Conservation (phyloP, 805 yeast genomes). For the Yamadazyma takamatsuzukensis region DNA sequence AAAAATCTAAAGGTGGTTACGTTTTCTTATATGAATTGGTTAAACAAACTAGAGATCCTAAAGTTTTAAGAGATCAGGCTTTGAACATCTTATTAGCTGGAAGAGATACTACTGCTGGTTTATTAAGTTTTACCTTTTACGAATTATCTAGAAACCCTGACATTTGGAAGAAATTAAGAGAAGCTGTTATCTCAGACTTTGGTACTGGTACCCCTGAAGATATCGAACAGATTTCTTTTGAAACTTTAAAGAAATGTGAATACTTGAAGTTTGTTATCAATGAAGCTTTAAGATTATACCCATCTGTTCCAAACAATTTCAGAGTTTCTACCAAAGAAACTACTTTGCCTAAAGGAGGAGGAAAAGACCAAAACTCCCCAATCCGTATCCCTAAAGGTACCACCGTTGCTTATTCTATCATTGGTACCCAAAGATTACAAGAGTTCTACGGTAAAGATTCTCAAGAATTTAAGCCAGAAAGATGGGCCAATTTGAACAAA, state of each 20-base stretch:
- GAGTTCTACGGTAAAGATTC: slow-evolving; percentile 45
- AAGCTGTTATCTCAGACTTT: slow-evolving; percentile 28
- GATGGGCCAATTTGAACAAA: slow-evolving; percentile 37
- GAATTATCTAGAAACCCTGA: slow-evolving; percentile 44
- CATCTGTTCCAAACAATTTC: slow-evolving; percentile 49
- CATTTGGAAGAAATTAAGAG: slow-evolving; percentile 34
- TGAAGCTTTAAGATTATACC: slow-evolving; percentile 49
- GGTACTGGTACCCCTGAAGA: slow-evolving; percentile 27
- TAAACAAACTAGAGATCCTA: slow-evolving; percentile 46
- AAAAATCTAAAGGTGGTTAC: slow-evolving; percentile 33
- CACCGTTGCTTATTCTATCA: slow-evolving; percentile 35
- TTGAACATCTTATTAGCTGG: slow-evolving; percentile 52
- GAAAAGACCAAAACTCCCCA: slow-evolving; percentile 33
- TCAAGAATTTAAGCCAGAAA: slow-evolving; percentile 41
- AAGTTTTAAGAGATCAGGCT: slow-evolving; percentile 46
- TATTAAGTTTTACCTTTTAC: slow-evolving; percentile 43
- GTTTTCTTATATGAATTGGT: slow-evolving; percentile 47
- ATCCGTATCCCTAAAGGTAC: slow-evolving; percentile 41
- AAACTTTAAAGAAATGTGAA: slow-evolving; percentile 46
- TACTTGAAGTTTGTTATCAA: slow-evolving; percentile 45
- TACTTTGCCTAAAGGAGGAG: slow-evolving; percentile 49
- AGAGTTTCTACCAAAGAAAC: slow-evolving; percentile 45
- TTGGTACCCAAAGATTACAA: slow-evolving; percentile 39
- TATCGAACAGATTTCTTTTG: slow-evolving; percentile 41
- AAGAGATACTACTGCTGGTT: slow-evolving; percentile 53